A percentile compares a stretch with the other conserved stretches of the same genome.
These are phyloP conservation scores for Salix dunnii DNA, from an alignment of 345 rosid species.

Conservation along the genomic window DNA sequence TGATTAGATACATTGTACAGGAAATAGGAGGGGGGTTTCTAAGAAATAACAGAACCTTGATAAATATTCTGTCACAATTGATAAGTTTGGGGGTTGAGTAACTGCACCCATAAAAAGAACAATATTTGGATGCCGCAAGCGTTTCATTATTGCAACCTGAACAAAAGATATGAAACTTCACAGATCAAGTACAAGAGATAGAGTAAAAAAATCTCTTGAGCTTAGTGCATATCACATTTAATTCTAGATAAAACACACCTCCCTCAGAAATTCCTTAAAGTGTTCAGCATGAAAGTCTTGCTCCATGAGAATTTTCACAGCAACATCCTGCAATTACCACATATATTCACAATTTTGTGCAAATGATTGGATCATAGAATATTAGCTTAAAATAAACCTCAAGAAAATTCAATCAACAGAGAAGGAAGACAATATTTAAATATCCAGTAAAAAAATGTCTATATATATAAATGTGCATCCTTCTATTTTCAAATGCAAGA, in stretches of 20 bases:
- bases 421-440: not conserved
- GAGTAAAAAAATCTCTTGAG: not conserved
- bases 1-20: not conserved
- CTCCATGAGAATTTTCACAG: constrained; percentile 99
- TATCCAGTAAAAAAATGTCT: not conserved
- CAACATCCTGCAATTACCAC: constrained; percentile 75
- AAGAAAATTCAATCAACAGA: not conserved
- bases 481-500: not conserved
- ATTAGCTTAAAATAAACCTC: not conserved
- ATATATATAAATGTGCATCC: not conserved
- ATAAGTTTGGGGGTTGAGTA: constrained; percentile 91
- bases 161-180: not conserved
- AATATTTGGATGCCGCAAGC: constrained; percentile 96
- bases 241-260: constrained; percentile 45
- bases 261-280: constrained; percentile 87
- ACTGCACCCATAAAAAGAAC: constrained; percentile 99
- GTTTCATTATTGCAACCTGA: constrained; percentile 98
- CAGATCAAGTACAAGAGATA: constrained; percentile 1
- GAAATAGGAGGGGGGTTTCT: not conserved
- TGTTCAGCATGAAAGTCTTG: constrained; percentile 92
- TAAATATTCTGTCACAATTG: constrained; percentile 96
- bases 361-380: not conserved
- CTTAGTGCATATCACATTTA: constrained; percentile 1
- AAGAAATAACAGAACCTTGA: constrained; percentile 56
- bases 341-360: not conserved